These are phyloP conservation scores for Parietaria judaica DNA, from an alignment of 306 rosid species.

Conservation along the genomic window DNA sequence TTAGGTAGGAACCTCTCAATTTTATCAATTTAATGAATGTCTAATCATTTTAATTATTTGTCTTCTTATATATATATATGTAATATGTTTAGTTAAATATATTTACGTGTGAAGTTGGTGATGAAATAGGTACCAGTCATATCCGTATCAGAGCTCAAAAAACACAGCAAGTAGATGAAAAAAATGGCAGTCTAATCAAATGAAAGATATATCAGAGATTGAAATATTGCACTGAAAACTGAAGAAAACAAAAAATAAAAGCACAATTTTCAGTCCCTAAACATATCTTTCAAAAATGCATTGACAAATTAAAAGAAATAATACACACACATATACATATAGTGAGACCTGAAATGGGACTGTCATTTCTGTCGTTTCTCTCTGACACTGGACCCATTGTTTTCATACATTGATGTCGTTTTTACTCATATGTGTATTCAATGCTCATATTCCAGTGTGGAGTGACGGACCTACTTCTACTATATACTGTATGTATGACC, in stretches of 20 bases:
- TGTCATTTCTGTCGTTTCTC: slow-evolving; percentile 9
- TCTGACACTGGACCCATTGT: not conserved
- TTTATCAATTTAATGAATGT: no score
- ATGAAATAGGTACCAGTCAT: not conserved
- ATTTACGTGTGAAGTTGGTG: not conserved
- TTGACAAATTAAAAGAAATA: not conserved
- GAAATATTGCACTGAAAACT: slow-evolving; percentile 16
- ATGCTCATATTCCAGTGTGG: not conserved
- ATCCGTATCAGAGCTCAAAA: slow-evolving; percentile 4
- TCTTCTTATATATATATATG: no score
- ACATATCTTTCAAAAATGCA: not conserved
- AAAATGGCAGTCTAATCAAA: slow-evolving; percentile 42
- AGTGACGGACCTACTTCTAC: no score
- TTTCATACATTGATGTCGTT: not conserved
- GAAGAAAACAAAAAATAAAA: no score
- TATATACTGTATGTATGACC: no score
- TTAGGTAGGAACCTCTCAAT: no score
- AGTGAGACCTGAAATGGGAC: slow-evolving; percentile 12
- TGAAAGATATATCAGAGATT: slow-evolving; percentile 32
- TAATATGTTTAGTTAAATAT: no score
- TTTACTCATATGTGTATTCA: not conserved
- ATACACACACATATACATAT: not conserved
- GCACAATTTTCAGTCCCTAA: no score
- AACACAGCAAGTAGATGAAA: slow-evolving; percentile 12
- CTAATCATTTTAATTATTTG: no score